Evolutionary conservation across 352 stramenopile genomes (phyloP).

Genomic region (Phytophthora nicotianae): DNA sequence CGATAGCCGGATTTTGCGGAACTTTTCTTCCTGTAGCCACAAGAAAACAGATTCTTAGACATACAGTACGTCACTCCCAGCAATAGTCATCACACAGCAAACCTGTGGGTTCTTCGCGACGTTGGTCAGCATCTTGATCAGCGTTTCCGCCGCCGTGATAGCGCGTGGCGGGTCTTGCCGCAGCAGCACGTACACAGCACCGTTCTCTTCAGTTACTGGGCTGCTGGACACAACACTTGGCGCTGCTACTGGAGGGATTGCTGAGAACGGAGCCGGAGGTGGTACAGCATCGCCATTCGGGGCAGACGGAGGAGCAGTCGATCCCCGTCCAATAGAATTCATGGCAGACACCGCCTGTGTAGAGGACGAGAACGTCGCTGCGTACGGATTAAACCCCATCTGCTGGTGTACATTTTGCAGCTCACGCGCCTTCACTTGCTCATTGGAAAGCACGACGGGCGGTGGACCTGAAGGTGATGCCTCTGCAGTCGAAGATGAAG

Average conservation of each 20-base stretch:
- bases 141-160: constrained; percentile 62
- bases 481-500: constrained; percentile 3
- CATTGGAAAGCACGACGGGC: constrained; percentile 50
- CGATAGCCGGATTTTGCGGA: constrained; percentile 64
- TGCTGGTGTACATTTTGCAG: constrained; percentile 57
- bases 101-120: constrained; percentile 69
- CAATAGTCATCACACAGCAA: neutral
- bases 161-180: constrained; percentile 52
- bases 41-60: constrained; percentile 5
- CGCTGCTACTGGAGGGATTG: constrained; percentile 15
- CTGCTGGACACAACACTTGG: constrained; percentile 1
- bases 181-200: constrained; percentile 69
- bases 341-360: constrained; percentile 58
- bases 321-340: constrained; percentile 47
- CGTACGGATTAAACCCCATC: constrained; percentile 80
- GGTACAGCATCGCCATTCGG: constrained; percentile 4
- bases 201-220: constrained; percentile 22
- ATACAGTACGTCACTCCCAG: neutral
- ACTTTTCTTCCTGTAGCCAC: constrained; percentile 64
- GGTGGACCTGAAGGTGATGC: constrained; percentile 7
- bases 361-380: constrained; percentile 67
- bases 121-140: constrained; percentile 77
- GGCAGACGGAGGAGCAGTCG: constrained; percentile 1
- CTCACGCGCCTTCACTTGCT: constrained; percentile 71
- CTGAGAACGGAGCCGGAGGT: constrained; percentile 28